Percentiles rank a stretch among this genome's conserved stretches.
Evolutionary conservation across 345 rosid species (phyloP).

Genomic region (Corchorus capsularis): DNA sequence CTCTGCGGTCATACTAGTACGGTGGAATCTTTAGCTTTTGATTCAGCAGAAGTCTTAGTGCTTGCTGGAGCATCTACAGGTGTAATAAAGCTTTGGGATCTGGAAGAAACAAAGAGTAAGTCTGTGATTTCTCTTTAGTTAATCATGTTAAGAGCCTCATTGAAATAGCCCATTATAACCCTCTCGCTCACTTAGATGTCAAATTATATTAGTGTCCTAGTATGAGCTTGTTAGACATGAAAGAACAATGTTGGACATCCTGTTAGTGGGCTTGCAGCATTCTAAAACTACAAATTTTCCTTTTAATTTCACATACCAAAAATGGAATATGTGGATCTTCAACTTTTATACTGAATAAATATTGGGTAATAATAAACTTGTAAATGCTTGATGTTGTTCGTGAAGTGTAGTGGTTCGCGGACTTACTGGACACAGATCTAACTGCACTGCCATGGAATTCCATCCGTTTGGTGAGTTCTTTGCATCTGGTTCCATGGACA

Average conservation of each 20-base stretch:
- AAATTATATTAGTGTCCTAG: background rate
- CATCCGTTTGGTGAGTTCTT: constrained; percentile 99
- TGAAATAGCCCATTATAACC: background rate
- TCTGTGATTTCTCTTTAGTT: constrained; percentile 22
- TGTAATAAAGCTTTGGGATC: constrained; percentile 75
- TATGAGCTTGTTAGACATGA: constrained; percentile 1
- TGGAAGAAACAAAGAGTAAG: constrained; percentile 82
- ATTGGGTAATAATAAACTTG: constrained; percentile 23
- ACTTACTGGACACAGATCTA: constrained; percentile 94
- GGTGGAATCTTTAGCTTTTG: constrained; percentile 64
- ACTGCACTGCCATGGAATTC: constrained; percentile 86
- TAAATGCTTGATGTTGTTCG: constrained; percentile 52
- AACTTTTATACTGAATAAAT: background rate
- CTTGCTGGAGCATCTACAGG: constrained; percentile 79
- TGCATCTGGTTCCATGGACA: constrained; percentile 89
- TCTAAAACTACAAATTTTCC: background rate
- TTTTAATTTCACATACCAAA: background rate
- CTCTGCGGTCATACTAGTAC: constrained; percentile 73
- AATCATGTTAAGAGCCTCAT: background rate
- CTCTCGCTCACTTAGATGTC: background rate
- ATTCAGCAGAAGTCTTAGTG: constrained; percentile 65
- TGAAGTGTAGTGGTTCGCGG: constrained; percentile 99
- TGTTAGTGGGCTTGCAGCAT: background rate
- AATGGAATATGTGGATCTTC: background rate
- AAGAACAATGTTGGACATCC: constrained; percentile 5